Evolutionary conservation across 164 flowering plant genomes (phyloP).

Genomic region (Macadamia integrifolia): DNA sequence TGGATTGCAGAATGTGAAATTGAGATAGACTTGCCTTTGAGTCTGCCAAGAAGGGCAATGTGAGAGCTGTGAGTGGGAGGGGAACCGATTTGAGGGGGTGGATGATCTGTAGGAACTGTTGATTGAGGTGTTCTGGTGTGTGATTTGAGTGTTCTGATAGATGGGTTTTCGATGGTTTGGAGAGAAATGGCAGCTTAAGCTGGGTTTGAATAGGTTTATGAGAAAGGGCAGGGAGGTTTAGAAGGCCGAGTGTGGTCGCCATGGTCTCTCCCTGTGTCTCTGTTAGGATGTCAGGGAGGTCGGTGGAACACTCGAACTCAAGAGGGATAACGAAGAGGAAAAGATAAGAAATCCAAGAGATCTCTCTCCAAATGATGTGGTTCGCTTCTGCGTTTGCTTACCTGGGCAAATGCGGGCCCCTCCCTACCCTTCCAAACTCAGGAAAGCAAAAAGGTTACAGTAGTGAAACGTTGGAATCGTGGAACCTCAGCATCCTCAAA

Average conservation of each 20-base stretch:
- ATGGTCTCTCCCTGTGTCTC: slow-evolving; percentile 18
- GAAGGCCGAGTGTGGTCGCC: slow-evolving; percentile 44
- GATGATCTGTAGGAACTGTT: slow-evolving; percentile 9
- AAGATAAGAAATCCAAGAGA: not conserved
- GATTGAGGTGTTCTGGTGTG: slow-evolving; percentile 16
- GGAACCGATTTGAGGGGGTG: slow-evolving; percentile 29
- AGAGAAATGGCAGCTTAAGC: slow-evolving; percentile 17
- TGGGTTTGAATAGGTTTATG: slow-evolving; percentile 18
- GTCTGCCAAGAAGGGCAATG: slow-evolving; percentile 59
- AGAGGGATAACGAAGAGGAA: not conserved
- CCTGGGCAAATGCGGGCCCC: no score
- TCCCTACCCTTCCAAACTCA: no score
- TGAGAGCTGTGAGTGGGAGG: slow-evolving; percentile 45
- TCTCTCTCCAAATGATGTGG: no score
- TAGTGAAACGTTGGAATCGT: no score
- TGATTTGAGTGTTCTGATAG: slow-evolving; percentile 1
- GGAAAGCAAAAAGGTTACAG: no score
- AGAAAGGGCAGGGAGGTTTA: slow-evolving; percentile 11
- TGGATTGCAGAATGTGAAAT: not conserved
- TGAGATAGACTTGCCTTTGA: slow-evolving; percentile 32
- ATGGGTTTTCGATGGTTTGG: slow-evolving; percentile 14
- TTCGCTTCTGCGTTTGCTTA: no score
- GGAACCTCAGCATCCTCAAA: no score
- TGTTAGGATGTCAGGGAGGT: no score
- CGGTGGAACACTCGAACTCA: no score